Evolutionary conservation across 805 yeast genomes (phyloP), one percentile per base, ranked within the genome.

Genomic region (Candida piceae): DNA sequence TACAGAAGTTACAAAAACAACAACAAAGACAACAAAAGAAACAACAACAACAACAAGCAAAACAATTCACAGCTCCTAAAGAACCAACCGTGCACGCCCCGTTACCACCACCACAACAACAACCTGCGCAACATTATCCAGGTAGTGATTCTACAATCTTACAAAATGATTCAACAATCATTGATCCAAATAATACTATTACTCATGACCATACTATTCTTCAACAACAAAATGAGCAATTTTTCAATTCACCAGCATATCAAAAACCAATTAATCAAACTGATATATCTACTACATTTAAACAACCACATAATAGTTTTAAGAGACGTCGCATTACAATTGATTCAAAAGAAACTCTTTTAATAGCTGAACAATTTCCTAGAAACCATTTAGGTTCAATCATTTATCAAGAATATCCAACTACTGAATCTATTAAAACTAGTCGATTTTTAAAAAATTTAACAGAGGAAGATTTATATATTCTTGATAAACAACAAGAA

Each of bases 351-450:
- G 68, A 64, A 24, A 77, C 68, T 2, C 39, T 72, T 0, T 57
- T 54, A 12, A 55, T 56, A 18, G 72, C 72, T 2, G 45, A 59
- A 3, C 48, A 54, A 37, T 72, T 74, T 45, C 69, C 70, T 21
- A 56, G 77, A 28, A 58, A 56, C 25, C 60, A 68, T 40, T 57
- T 81, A 8, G 85, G 85, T 0, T 63, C 76, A 1, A 56, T 80
- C 4, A 54, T 80, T 0, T 84, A 85, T 53, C 70, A 69, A 30
- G 73, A 76, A 7, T 67, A 69, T 16, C 78, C 80, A 11, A 76
- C 81, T 0, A 62, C 64, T 61, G 54, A 60, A 1, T 62, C 72
- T 4, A 41, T 50, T 12, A 5, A 22, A n/a, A 9, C n/a, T 4
- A 36, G 39, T 4, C 24, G 58, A 32, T 44, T 40, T 23, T 40